Evolutionary conservation across 495 filamentous ascomycete species (phyloP).

Genomic region (Cudoniella acicularis): DNA sequence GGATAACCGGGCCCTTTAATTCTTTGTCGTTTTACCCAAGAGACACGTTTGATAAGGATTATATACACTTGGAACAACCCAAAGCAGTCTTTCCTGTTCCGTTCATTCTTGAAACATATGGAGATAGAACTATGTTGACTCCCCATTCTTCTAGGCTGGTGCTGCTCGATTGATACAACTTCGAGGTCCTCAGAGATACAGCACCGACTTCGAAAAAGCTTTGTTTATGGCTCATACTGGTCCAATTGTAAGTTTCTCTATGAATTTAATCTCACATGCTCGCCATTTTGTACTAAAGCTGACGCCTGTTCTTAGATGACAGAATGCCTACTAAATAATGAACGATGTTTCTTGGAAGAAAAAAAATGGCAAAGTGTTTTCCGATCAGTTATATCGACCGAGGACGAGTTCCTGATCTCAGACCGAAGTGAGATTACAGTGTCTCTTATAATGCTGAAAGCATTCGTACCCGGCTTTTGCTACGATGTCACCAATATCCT

Average conservation of each 20-base stretch:
- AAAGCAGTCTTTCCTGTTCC: too few species aligned
- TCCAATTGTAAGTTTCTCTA: slow-evolving; percentile 25
- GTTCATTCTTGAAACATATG: too few species aligned
- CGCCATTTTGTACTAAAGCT: neutral
- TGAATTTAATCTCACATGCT: neutral
- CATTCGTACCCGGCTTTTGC: slow-evolving; percentile 13
- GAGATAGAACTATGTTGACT: too few species aligned
- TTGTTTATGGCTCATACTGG: slow-evolving; percentile 33
- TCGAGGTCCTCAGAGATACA: slow-evolving; percentile 31
- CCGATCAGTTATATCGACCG: slow-evolving; percentile 16
- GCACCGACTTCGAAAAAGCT: slow-evolving; percentile 34
- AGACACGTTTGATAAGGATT: too few species aligned
- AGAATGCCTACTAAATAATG: slow-evolving; percentile 28
- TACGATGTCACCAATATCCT: slow-evolving; percentile 15
- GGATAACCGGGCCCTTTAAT: too few species aligned
- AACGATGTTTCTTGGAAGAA: slow-evolving; percentile 28
- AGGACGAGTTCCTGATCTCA: slow-evolving; percentile 14
- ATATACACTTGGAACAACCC: too few species aligned
- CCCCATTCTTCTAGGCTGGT: too few species aligned
- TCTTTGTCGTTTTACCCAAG: too few species aligned
- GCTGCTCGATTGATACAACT: slow-evolving; percentile 31
- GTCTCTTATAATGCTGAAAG: slow-evolving; percentile 19
- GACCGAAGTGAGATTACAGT: slow-evolving; percentile 27
- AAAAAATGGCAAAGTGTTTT: slow-evolving; percentile 29
- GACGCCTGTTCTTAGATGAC: slow-evolving; percentile 31